phyloP scores from a whole-genome alignment of 148 eudicot genomes.

The Amaranthus cruentus region DNA sequence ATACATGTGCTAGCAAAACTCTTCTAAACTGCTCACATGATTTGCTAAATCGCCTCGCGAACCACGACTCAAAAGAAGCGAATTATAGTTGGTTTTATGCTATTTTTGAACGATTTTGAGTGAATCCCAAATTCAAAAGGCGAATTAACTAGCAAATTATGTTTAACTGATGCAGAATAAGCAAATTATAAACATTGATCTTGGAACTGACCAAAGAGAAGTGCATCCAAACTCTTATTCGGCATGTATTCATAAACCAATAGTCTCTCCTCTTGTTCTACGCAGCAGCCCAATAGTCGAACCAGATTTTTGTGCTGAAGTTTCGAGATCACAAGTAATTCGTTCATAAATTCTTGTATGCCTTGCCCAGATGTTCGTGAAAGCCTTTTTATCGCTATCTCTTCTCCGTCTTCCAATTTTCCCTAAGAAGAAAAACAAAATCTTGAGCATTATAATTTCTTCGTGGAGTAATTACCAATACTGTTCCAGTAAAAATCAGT shows the following conservation, averaged over 20 bases:
- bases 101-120: too few relatives aligned
- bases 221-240: constrained; percentile 41
- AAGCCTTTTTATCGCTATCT: constrained; percentile 42
- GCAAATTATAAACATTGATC: too few relatives aligned
- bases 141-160: background rate
- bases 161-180: too few relatives aligned
- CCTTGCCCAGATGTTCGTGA: constrained; percentile 44
- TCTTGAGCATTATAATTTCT: too few relatives aligned
- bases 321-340: constrained; percentile 38
- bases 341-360: constrained; percentile 42
- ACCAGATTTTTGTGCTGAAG: constrained; percentile 48
- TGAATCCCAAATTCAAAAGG: background rate
- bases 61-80: too few relatives aligned
- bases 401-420: constrained; percentile 30
- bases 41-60: too few relatives aligned
- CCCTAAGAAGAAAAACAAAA: constrained; percentile 18
- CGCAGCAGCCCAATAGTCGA: constrained; percentile 34
- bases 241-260: constrained; percentile 42
- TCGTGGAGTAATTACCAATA: background rate
- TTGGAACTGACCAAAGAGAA: constrained; percentile 33
- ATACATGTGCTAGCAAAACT: too few relatives aligned
- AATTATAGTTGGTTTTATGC: too few relatives aligned
- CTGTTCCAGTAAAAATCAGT: background rate
- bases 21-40: too few relatives aligned
- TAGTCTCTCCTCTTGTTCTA: constrained; percentile 32